These are phyloP conservation scores for Fusarium euwallaceae DNA, from an alignment of 2,329 filamentous ascomycete species.

Conservation along the genomic window DNA sequence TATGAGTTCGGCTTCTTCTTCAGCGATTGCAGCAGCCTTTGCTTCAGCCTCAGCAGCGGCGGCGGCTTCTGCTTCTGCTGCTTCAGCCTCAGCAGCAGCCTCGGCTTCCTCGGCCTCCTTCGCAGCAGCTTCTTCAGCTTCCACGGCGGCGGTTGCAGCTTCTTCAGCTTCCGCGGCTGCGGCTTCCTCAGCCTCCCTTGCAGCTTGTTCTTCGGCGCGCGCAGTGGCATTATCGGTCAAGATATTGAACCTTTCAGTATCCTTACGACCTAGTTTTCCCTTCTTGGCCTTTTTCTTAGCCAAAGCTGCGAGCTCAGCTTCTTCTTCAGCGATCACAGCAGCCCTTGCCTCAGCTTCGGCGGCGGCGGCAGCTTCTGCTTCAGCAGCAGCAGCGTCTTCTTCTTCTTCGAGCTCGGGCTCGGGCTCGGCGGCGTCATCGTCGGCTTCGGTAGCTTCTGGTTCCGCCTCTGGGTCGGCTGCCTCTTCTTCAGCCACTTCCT, in stretches of 20 bases:
- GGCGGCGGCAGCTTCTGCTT: slow-evolving; percentile 29
- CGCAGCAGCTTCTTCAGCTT: too few species aligned
- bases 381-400: slow-evolving; percentile 27
- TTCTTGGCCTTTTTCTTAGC: slow-evolving; percentile 55
- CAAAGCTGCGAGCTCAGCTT: slow-evolving; percentile 58
- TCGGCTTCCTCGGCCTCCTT: too few species aligned
- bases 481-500: neutral
- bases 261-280: slow-evolving; percentile 42
- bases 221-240: slow-evolving; percentile 31
- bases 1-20: slow-evolving; percentile 56
- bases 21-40: slow-evolving; percentile 45
- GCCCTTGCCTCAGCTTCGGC: slow-evolving; percentile 37
- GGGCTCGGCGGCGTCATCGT: slow-evolving; percentile 36
- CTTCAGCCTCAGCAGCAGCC: slow-evolving; percentile 41
- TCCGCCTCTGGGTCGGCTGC: slow-evolving; percentile 4
- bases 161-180: slow-evolving; percentile 46
- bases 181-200: slow-evolving; percentile 40
- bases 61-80: slow-evolving; percentile 36
- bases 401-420: slow-evolving; percentile 17
- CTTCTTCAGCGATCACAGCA: slow-evolving; percentile 39
- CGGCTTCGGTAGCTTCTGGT: slow-evolving; percentile 36
- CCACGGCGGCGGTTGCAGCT: neutral
- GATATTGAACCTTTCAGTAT: slow-evolving; percentile 35
- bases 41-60: slow-evolving; percentile 38
- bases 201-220: slow-evolving; percentile 38